phyloP scores from a whole-genome alignment of 306 rosid species.

The Vachellia pachyceras region DNA sequence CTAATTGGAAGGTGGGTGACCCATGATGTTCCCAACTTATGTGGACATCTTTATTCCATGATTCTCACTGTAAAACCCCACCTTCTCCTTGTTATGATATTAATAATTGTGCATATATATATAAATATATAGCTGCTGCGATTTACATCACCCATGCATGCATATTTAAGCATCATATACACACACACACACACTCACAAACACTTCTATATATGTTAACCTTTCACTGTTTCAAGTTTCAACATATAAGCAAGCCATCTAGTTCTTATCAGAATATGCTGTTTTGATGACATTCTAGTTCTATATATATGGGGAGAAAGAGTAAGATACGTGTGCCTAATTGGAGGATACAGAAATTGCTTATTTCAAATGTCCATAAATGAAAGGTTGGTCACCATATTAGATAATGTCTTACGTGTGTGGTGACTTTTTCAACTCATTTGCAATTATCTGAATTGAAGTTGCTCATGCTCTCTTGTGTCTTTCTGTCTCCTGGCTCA shows the following conservation, averaged over 20 bases:
- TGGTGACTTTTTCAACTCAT: conserved; percentile 14
- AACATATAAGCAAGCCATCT: background rate
- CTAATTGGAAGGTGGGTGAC: conserved; percentile 24
- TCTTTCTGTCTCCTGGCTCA: conserved; percentile 1
- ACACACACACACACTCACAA: background rate
- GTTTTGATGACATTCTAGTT: background rate
- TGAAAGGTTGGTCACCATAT: background rate
- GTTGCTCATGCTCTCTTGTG: conserved; percentile 12
- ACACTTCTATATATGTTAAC: background rate
- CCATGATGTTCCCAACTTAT: conserved; percentile 15
- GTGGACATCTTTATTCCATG: conserved; percentile 4
- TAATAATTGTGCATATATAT: background rate
- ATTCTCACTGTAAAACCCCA: background rate
- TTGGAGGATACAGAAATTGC: background rate
- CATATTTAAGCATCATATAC: background rate
- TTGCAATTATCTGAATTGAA: background rate
- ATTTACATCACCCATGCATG: conserved; percentile 12
- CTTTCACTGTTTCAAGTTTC: background rate
- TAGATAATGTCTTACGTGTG: background rate
- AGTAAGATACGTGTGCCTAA: background rate
- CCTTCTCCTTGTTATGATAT: background rate
- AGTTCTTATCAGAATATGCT: background rate
- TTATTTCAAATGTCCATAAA: background rate
- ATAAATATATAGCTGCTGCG: background rate
- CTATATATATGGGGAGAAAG: too few species aligned